Percentiles rank a stretch among this genome's conserved stretches.
Conservation (phyloP, 2,329 filamentous ascomycete genomes). For the Fusarium pininemorale region DNA sequence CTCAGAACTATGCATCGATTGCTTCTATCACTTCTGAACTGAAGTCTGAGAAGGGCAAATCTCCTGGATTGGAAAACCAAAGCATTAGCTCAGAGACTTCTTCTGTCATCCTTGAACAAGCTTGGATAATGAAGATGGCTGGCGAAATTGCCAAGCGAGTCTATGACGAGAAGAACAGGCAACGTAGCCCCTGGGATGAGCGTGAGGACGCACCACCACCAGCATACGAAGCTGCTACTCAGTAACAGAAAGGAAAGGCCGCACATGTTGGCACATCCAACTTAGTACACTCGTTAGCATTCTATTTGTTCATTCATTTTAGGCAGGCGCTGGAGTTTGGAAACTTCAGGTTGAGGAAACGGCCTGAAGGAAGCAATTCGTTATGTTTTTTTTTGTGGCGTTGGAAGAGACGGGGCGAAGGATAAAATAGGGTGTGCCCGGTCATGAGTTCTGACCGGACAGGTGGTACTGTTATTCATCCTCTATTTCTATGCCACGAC, state of each 20-base stretch:
- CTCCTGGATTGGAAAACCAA: slow-evolving; percentile 45
- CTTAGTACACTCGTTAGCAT: slow-evolving; percentile 33
- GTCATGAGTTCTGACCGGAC: slow-evolving; percentile 27
- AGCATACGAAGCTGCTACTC: slow-evolving; percentile 64
- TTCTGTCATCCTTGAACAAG: slow-evolving; percentile 76
- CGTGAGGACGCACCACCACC: slow-evolving; percentile 67
- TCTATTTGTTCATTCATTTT: slow-evolving; percentile 21
- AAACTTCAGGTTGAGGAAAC: slow-evolving; percentile 21
- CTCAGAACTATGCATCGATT: slow-evolving; percentile 24
- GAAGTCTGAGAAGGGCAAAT: slow-evolving; percentile 44
- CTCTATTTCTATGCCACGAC: slow-evolving; percentile 24
- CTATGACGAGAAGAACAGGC: slow-evolving; percentile 80
- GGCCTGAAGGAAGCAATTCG: slow-evolving; percentile 17
- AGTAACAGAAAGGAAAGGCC: slow-evolving; percentile 44
- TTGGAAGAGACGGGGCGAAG: slow-evolving; percentile 27
- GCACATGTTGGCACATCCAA: slow-evolving; percentile 22
- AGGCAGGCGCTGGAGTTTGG: slow-evolving; percentile 38
- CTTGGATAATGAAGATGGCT: slow-evolving; percentile 93
- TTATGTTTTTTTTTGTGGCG: slow-evolving; percentile 30
- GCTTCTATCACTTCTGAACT: slow-evolving; percentile 28
- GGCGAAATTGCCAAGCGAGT: slow-evolving; percentile 88
- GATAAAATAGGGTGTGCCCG: slow-evolving; percentile 37
- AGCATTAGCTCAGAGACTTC: slow-evolving; percentile 56
- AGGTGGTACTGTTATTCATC: slow-evolving; percentile 15
- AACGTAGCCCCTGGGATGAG: slow-evolving; percentile 54